phyloP scores from a whole-genome alignment of 805 yeast genomes.

The Debaryomyces tyrocola region DNA sequence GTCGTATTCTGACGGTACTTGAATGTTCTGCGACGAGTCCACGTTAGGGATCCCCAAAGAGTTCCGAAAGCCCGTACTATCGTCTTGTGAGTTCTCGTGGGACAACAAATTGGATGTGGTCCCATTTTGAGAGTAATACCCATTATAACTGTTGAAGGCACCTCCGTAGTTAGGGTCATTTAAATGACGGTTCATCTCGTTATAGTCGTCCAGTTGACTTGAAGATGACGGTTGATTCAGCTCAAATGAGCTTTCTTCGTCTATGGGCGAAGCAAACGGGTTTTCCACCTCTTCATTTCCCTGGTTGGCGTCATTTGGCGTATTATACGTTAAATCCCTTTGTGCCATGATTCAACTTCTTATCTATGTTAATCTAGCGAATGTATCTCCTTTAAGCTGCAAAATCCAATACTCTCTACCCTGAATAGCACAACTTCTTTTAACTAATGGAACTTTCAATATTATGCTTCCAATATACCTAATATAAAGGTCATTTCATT shows the following conservation, averaged over 20 bases:
- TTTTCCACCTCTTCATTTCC: neutral
- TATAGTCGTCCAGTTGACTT: constrained; percentile 7
- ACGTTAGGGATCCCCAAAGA: constrained; percentile 3
- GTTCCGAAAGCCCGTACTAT: neutral
- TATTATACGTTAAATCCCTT: constrained; percentile 17
- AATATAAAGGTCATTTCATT: too few species aligned
- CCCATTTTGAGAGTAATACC: constrained; percentile 42
- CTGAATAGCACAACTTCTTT: too few species aligned
- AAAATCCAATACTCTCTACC: too few species aligned
- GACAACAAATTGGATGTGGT: constrained; percentile 22
- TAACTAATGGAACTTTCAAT: too few species aligned
- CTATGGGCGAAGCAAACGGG: constrained; percentile 9
- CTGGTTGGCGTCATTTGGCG: constrained; percentile 16
- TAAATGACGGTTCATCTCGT: neutral
- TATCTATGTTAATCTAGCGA: too few species aligned
- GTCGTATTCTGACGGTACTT: constrained; percentile 59
- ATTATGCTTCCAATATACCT: too few species aligned
- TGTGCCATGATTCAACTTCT: constrained; percentile 6
- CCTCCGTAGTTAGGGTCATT: constrained; percentile 5
- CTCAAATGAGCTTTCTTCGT: constrained; percentile 8
- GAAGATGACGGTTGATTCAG: constrained; percentile 7
- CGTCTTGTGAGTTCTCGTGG: constrained; percentile 11
- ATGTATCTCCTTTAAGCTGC: too few species aligned
- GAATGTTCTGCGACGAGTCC: constrained; percentile 18
- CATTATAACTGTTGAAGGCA: constrained; percentile 33